Conservation (phyloP, 140 eudicot genomes). For the Bidens hawaiensis region DNA sequence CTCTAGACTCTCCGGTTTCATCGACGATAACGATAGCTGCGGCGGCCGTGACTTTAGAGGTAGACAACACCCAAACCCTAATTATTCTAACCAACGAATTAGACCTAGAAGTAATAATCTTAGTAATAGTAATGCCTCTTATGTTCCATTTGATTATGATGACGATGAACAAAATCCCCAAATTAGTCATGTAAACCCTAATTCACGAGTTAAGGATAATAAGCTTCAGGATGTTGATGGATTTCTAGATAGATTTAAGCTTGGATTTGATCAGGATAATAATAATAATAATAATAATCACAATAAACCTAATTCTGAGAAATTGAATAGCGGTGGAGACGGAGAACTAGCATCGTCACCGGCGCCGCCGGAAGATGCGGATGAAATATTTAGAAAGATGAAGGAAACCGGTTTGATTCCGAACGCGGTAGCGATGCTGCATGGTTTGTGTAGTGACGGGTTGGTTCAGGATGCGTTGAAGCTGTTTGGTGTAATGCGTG, state of each 20-base stretch:
- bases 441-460: conserved; percentile 86
- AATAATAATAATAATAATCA: neutral
- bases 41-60: conserved; percentile 13
- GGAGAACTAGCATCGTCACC: conserved; percentile 9
- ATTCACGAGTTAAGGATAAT: conserved; percentile 1
- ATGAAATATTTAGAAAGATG: conserved; percentile 84
- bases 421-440: conserved; percentile 92
- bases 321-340: neutral
- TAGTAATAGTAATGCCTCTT: neutral
- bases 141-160: conserved; percentile 14
- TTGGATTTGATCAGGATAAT: conserved; percentile 41
- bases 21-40: conserved; percentile 18
- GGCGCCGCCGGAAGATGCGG: conserved; percentile 64
- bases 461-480: conserved; percentile 93
- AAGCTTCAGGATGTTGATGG: conserved; percentile 33
- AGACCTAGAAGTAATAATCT: no score
- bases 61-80: no score
- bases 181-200: neutral
- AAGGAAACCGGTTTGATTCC: conserved; percentile 92
- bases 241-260: conserved; percentile 75
- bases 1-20: conserved; percentile 26
- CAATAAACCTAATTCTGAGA: neutral
- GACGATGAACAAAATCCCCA: conserved; percentile 22
- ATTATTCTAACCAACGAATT: no score
- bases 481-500: conserved; percentile 81